These are phyloP conservation scores for Leishmania braziliensis DNA, from an alignment of 208 protist species.

Conservation along the genomic window DNA sequence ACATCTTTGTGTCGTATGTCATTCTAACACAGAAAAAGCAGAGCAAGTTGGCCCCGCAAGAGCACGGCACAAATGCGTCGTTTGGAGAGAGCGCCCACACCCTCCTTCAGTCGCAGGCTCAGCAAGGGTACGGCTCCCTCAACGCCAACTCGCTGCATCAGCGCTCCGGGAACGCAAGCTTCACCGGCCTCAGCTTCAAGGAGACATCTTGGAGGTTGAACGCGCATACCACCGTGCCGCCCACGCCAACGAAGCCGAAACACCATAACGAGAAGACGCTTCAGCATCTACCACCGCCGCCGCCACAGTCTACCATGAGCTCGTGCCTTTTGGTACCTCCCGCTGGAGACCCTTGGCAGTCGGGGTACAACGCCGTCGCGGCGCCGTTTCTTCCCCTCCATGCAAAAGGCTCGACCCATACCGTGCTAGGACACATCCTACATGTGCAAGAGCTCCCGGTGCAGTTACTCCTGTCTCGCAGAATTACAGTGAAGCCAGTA, in stretches of 20 bases:
- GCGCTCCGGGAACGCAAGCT: slow-evolving; percentile 53
- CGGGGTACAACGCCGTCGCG: slow-evolving; percentile 69
- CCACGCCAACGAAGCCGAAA: slow-evolving; percentile 22
- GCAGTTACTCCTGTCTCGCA: slow-evolving; percentile 40
- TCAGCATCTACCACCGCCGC: slow-evolving; percentile 22
- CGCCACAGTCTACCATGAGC: slow-evolving; percentile 26
- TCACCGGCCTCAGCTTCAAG: slow-evolving; percentile 43
- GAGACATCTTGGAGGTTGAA: not conserved
- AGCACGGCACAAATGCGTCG: slow-evolving; percentile 39
- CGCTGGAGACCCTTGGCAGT: slow-evolving; percentile 55
- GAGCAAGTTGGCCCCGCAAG: slow-evolving; percentile 48
- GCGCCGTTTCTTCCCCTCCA: slow-evolving; percentile 64
- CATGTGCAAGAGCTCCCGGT: slow-evolving; percentile 57
- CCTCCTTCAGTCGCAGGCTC: slow-evolving; percentile 56
- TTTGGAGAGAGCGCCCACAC: slow-evolving; percentile 51
- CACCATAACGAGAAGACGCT: slow-evolving; percentile 32
- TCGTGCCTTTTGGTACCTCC: slow-evolving; percentile 20
- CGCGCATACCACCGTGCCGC: not conserved
- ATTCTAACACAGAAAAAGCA: slow-evolving; percentile 76
- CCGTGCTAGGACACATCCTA: slow-evolving; percentile 60
- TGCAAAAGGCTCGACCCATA: slow-evolving; percentile 39
- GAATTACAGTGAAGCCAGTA: slow-evolving; percentile 37
- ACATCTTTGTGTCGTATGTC: slow-evolving; percentile 78
- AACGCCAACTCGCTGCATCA: slow-evolving; percentile 85
- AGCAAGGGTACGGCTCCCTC: slow-evolving; percentile 82